Base-by-base conservation (phyloP, 1,284 basidiomycete genomes). In the Malassezia obtusa region DNA sequence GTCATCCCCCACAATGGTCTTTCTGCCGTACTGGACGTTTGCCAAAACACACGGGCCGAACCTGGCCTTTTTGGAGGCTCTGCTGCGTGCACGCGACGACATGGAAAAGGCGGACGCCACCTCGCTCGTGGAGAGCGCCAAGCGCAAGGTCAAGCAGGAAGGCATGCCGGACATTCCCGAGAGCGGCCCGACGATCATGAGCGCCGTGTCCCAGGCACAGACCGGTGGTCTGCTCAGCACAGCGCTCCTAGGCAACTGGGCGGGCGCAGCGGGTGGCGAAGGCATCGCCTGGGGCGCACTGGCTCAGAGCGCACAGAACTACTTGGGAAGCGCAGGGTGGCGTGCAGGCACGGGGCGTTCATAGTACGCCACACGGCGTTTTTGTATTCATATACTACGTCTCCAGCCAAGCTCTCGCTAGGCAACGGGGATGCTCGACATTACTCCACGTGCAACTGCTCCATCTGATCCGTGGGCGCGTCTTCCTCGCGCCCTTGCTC, bases 1-100 rank as follows among this genome's bases (percentile, higher is more conserved):
- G 54, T 89, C 91, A 1, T 89, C 86, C 28, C 85, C 87, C 73
- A 87, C 89, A 61, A 84, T 98, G 78, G 85, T 87, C 3, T 95
- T 96, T 78, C 78, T 98, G 57, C 91, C 92, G 21, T 96, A 75
- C 65, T 76, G 87, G 87, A 81, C 83, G 11, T 98, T 99, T 75
- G 92, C 91, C n/a, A 89, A 90, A 68, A 82, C 86, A 15, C 87
- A 95, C 74, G 92, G 94, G 3, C 89, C 92, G 12, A 91, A 92
- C 64, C 79, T 96, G 30, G 79, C 82, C 3, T 98, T 96, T 69
- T 84, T 94, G 24, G 91, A 98, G 73, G 81, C 84, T 3, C 65
- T 96, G 43, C 85, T 96, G 81, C 87, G 84, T 71, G 84, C 86
- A 7, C 80, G 94, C 44, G 86, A 87, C 60, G 91, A 98, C 76